phyloP scores from a whole-genome alignment of 129 eudicot genomes.

The Logfia minima region DNA sequence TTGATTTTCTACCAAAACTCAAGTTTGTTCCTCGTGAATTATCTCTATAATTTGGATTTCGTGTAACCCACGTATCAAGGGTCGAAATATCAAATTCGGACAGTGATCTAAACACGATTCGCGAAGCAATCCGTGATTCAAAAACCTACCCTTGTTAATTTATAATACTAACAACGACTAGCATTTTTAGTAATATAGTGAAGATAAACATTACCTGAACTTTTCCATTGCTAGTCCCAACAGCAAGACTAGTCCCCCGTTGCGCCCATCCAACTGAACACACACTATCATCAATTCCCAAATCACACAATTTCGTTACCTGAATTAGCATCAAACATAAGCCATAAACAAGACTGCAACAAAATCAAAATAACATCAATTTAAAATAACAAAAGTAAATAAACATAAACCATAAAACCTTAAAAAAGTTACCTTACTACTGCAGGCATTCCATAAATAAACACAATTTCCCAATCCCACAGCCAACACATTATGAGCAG shows the following conservation, averaged over 20 bases:
- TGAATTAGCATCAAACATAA: slow-evolving; percentile 27
- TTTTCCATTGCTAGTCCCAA: slow-evolving; percentile 86
- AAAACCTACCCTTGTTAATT: no score
- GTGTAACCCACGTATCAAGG: no score
- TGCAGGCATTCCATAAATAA: slow-evolving; percentile 93
- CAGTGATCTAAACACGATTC: no score
- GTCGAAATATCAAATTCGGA: no score
- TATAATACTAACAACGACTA: no score
- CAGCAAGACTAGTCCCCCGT: slow-evolving; percentile 86
- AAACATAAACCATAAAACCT: background rate
- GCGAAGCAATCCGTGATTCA: no score
- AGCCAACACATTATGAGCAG: slow-evolving; percentile 82
- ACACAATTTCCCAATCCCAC: slow-evolving; percentile 94
- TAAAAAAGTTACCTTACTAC: slow-evolving; percentile 70
- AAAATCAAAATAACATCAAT: background rate
- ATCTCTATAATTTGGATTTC: no score
- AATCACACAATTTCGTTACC: slow-evolving; percentile 92
- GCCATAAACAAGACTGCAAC: slow-evolving; percentile 1
- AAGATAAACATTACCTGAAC: slow-evolving; percentile 54
- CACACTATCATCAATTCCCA: slow-evolving; percentile 90
- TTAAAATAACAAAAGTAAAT: background rate
- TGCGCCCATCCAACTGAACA: slow-evolving; percentile 99
- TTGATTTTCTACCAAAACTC: no score
- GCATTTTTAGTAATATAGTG: background rate
- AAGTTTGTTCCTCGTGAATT: no score